Base-by-base conservation (phyloP, 495 filamentous ascomycete genomes). In the Penicillium lagena region DNA sequence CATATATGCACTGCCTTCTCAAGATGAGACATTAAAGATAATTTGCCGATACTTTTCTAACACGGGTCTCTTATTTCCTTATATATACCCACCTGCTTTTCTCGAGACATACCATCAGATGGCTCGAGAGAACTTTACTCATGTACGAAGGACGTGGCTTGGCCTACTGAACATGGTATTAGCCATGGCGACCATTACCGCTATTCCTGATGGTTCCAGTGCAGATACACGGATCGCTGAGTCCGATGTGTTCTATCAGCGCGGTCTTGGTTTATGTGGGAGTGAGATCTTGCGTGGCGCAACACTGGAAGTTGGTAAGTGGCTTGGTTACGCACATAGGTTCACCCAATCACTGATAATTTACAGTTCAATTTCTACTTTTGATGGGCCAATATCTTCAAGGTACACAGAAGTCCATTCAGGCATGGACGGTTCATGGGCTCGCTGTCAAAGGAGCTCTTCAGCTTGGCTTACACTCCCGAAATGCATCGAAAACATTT, bases 121-220 rank as follows among this genome's bases (percentile, higher is more conserved):
- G 39, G 37, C 54, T 4, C 41, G 42, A 13, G 54, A 66, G 9
- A 56, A 59, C n/a, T 64, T 59, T 36, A 45, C 43, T 10, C 60
- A 57, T 13, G 62, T 68, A 1, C 53, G 69, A 7, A 54, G 62
- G 14, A 69, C 63, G 0, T 89, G 85, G 85, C 72, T 87, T 12
- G 81, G 78, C 1, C 57, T 87, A 13, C 67, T 87, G 15, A 89
- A 89, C 60, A 86, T 86, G 73, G 76, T 89, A 12, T 79, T 89
- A 37, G 83, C 84, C 15, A 81, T 87, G 69, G 81, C 82, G 12
- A 82, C 73, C 47, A 79, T 85, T 36, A 78, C 76, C 1, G 76
- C 75, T 9, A 75, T 40, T 1, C 52, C 59, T n/a, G 42, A 47
- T 11, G 40, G 35, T 12, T 36, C 40, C 0, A 42, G 29, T 1